phyloP scores from a whole-genome alignment of 768 basidiomycete species.

The Lactifluus echinatus region DNA sequence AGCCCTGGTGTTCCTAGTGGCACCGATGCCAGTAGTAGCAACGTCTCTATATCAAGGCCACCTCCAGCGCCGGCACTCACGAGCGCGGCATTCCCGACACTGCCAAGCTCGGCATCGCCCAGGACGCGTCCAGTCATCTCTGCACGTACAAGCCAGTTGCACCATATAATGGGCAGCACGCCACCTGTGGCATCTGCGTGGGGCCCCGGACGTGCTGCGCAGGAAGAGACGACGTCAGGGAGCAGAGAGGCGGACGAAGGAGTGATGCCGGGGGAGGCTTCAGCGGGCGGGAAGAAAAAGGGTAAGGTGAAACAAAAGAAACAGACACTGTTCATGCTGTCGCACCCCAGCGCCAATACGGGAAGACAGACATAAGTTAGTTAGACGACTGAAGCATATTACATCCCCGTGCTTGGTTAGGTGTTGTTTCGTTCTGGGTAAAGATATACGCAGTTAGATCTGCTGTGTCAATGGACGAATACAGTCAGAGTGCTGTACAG shows the following conservation, averaged over 20 bases:
- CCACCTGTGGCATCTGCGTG: slow-evolving; percentile 29
- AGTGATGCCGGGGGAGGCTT: neutral
- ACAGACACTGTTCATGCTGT: slow-evolving; percentile 68
- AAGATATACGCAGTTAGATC: neutral
- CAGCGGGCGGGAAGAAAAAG: slow-evolving; percentile 51
- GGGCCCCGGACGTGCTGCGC: slow-evolving; percentile 19
- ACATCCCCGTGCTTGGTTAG: no score
- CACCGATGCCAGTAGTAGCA: slow-evolving; percentile 4
- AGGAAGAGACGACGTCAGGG: slow-evolving; percentile 12
- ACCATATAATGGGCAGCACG: slow-evolving; percentile 53
- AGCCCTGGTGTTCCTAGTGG: slow-evolving; percentile 19
- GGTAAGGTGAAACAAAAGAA: slow-evolving; percentile 81
- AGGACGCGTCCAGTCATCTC: slow-evolving; percentile 38
- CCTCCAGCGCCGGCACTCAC: slow-evolving; percentile 41
- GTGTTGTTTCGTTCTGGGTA: neutral
- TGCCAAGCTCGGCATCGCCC: slow-evolving; percentile 40
- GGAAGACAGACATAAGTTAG: neutral
- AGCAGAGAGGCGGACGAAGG: slow-evolving; percentile 6
- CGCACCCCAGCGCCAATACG: slow-evolving; percentile 33
- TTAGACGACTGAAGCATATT: neutral
- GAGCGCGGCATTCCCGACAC: slow-evolving; percentile 55
- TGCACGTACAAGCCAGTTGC: slow-evolving; percentile 56
- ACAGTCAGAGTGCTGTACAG: neutral
- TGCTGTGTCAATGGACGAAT: neutral
- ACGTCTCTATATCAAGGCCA: slow-evolving; percentile 15